Base-by-base conservation (phyloP, 2,329 filamentous ascomycete species). In the Pyrenophora seminiperda region DNA sequence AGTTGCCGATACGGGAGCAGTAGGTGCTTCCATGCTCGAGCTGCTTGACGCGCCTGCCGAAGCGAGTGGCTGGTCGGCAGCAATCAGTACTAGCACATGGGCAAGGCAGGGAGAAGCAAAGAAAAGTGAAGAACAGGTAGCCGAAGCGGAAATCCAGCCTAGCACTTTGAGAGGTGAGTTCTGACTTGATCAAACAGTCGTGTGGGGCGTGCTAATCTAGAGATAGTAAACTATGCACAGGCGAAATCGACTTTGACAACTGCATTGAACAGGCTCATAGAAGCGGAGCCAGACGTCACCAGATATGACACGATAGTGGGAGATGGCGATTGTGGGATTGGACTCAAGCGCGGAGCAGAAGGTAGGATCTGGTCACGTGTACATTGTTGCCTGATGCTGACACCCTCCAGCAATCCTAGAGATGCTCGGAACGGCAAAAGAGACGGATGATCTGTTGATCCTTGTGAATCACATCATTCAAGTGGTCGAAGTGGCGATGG, bases 261-360 rank as follows among this genome's bases (percentile, higher is more conserved):
- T 24, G 86, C 78, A 14, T 76, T 91, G 13, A 75, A 87, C 40
- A 78, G 77, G 29, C 76, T 91, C 11, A 81, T 90, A 54, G 79
- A 77, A 0, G 86, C 80, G 1, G 87, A 90, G 64, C 80, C 84
- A 7, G 80, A 86, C 33, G 77, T 89, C 46, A 89, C 87, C 9
- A 81, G 76, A 46, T 89, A 81, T 66, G 87, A 89, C 66, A 95
- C 90, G 0, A 84, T 94, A 10, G 90, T 96, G 18, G 91, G 91
- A 33, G 91, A 96, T 67, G 91, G 91, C 38, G 91, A 96, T 73
- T 96, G 91, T 66, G 91, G 91, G 7, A 89, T 91, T 50, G 90
- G 90, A 4, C 78, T 96, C 54, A 91, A 90, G 77, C 85, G 91
- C 54, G 91, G 91, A 40, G 91, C 91, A n/a, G 87, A 96, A 79